phyloP scores from a whole-genome alignment of 139 green algal species.

The Chlorella sp. region DNA sequence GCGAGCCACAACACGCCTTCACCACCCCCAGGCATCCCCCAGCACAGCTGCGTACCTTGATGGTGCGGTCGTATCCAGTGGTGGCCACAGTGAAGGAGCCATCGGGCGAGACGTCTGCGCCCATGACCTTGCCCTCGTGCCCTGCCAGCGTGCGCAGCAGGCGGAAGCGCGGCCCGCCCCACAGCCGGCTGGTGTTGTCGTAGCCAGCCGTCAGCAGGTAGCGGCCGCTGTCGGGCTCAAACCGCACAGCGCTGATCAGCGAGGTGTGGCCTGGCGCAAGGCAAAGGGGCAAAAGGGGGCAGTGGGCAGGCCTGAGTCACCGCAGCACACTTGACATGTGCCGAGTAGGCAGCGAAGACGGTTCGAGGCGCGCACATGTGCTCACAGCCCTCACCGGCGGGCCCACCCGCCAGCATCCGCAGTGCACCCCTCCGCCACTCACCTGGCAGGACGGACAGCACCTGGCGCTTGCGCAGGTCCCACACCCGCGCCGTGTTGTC shows the following conservation, averaged over 20 bases:
- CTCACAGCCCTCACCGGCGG: too few relatives aligned
- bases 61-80: slow-evolving; percentile 81
- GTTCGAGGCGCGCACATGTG: too few relatives aligned
- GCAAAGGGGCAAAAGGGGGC: background rate
- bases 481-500: slow-evolving; percentile 87
- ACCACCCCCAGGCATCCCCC: too few relatives aligned
- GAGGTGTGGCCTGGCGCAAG: slow-evolving; percentile 59
- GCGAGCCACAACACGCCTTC: too few relatives aligned
- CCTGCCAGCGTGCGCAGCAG: slow-evolving; percentile 81
- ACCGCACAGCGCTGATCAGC: slow-evolving; percentile 77
- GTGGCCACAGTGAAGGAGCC: slow-evolving; percentile 62
- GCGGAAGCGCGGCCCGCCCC: slow-evolving; percentile 56
- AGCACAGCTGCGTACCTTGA: slow-evolving; percentile 62
- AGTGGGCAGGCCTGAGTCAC: background rate
- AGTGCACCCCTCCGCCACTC: background rate
- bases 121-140: slow-evolving; percentile 96
- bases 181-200: slow-evolving; percentile 75
- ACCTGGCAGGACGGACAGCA: slow-evolving; percentile 83
- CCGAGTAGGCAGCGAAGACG: too few relatives aligned
- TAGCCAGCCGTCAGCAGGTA: slow-evolving; percentile 85
- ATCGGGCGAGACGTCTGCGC: slow-evolving; percentile 71
- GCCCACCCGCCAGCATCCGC: too few relatives aligned
- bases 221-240: slow-evolving; percentile 71
- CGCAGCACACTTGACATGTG: too few relatives aligned
- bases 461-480: slow-evolving; percentile 85